Evolutionary conservation across 1,284 basidiomycete genomes (phyloP).

Genomic region (Pseudozyma thailandica): DNA sequence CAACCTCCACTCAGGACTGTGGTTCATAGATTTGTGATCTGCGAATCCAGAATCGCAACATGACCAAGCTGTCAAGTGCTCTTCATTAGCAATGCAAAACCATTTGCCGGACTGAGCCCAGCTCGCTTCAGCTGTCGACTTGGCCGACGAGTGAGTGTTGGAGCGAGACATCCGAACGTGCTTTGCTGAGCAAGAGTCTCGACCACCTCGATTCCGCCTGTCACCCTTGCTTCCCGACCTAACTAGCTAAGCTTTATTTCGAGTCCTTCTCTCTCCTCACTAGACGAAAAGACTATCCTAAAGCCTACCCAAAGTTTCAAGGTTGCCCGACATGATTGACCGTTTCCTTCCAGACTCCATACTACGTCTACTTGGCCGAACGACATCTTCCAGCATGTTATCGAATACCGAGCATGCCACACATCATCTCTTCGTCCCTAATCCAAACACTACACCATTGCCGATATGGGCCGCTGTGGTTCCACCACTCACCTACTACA

Average conservation of each 20-base stretch:
- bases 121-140: no score
- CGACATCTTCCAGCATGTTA: slow-evolving; percentile 17
- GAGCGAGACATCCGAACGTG: neutral
- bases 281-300: neutral
- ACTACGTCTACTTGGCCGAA: slow-evolving; percentile 9
- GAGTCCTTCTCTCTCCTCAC: neutral
- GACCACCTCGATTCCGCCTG: slow-evolving; percentile 6
- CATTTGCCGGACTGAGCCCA: no score
- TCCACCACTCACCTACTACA: slow-evolving; percentile 49
- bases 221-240: neutral
- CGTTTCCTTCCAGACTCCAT: slow-evolving; percentile 8
- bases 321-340: slow-evolving; percentile 8
- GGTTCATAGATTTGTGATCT: no score
- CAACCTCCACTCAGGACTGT: no score
- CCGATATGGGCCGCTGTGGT: slow-evolving; percentile 42
- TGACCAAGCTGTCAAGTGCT: no score
- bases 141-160: no score
- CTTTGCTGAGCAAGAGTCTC: slow-evolving; percentile 14
- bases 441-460: slow-evolving; percentile 18
- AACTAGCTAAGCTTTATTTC: no score
- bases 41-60: no score
- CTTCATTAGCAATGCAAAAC: no score
- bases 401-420: slow-evolving; percentile 22
- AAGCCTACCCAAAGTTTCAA: neutral
- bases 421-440: slow-evolving; percentile 35